A percentile compares a stretch with the other conserved stretches of the same genome.
These are phyloP conservation scores for Candida namnaoensis DNA, from an alignment of 805 yeast genomes.

Conservation along the genomic window DNA sequence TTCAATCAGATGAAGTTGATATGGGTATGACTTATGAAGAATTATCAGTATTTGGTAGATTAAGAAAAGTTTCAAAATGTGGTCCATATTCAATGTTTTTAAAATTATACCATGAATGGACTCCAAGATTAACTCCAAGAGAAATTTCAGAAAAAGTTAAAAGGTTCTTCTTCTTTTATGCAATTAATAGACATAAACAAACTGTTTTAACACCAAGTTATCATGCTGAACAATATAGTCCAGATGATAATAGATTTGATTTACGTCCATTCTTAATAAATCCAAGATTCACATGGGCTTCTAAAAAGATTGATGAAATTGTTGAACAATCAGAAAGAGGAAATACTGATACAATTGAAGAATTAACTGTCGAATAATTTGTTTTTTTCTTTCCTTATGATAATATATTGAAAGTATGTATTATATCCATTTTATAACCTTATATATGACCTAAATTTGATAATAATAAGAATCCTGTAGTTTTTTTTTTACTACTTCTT, in stretches of 20 bases:
- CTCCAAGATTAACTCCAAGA: slow-evolving; percentile 71
- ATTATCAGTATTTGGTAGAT: slow-evolving; percentile 79
- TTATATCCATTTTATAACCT: neutral
- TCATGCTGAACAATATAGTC: slow-evolving; percentile 97
- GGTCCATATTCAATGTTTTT: slow-evolving; percentile 96
- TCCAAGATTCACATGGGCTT: slow-evolving; percentile 86
- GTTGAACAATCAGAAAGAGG: slow-evolving; percentile 47
- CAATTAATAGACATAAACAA: slow-evolving; percentile 93
- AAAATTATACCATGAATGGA: slow-evolving; percentile 87
- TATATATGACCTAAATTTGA: too few species aligned
- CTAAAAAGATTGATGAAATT: slow-evolving; percentile 76
- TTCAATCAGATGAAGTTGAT: slow-evolving; percentile 93
- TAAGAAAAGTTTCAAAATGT: slow-evolving; percentile 87
- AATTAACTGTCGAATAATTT: slow-evolving; percentile 36
- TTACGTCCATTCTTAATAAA: slow-evolving; percentile 90
- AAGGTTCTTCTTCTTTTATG: slow-evolving; percentile 86
- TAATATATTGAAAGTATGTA: neutral
- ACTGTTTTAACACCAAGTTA: slow-evolving; percentile 96
- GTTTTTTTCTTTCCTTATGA: neutral
- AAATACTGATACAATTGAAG: slow-evolving; percentile 21
- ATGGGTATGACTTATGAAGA: slow-evolving; percentile 99
- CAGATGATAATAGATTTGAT: slow-evolving; percentile 96
- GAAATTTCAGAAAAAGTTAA: slow-evolving; percentile 90
- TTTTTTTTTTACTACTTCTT: slow-evolving; percentile 1
- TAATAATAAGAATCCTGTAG: neutral